Evolutionary conservation across 2,329 filamentous ascomycete genomes (phyloP).

Genomic region (Exophiala spinifera): DNA sequence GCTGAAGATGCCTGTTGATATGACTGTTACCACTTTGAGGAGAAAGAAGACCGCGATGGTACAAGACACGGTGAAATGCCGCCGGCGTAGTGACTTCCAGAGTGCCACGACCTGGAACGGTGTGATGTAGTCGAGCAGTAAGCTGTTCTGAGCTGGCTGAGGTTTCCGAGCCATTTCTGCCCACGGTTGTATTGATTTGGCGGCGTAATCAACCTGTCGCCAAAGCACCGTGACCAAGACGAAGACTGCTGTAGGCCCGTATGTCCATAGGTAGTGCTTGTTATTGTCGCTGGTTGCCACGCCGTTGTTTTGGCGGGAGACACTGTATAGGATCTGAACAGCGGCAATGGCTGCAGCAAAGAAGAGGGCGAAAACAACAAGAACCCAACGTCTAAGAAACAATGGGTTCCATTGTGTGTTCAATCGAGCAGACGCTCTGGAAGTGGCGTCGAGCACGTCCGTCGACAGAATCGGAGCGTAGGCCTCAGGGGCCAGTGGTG

Average conservation of each 20-base stretch:
- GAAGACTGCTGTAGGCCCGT: conserved; percentile 22
- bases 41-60: conserved; percentile 20
- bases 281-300: conserved; percentile 13
- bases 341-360: conserved; percentile 16
- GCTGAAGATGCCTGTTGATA: conserved; percentile 22
- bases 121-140: conserved; percentile 24
- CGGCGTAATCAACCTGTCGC: conserved; percentile 24
- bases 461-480: no score
- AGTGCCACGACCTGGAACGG: conserved; percentile 18
- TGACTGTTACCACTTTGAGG: conserved; percentile 20
- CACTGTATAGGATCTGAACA: conserved; percentile 20
- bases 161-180: conserved; percentile 22
- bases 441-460: no score
- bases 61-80: conserved; percentile 15
- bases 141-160: conserved; percentile 19
- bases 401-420: conserved; percentile 18
- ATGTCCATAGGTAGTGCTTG: conserved; percentile 24
- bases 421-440: neutral
- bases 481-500: no score
- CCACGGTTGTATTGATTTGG: conserved; percentile 25
- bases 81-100: conserved; percentile 16
- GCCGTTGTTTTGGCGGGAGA: conserved; percentile 15
- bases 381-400: conserved; percentile 19
- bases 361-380: conserved; percentile 17
- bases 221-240: conserved; percentile 22